A percentile compares a stretch with the other conserved stretches of the same genome.
Conservation (phyloP, 495 filamentous ascomycete species). For the Neurospora sp. region DNA sequence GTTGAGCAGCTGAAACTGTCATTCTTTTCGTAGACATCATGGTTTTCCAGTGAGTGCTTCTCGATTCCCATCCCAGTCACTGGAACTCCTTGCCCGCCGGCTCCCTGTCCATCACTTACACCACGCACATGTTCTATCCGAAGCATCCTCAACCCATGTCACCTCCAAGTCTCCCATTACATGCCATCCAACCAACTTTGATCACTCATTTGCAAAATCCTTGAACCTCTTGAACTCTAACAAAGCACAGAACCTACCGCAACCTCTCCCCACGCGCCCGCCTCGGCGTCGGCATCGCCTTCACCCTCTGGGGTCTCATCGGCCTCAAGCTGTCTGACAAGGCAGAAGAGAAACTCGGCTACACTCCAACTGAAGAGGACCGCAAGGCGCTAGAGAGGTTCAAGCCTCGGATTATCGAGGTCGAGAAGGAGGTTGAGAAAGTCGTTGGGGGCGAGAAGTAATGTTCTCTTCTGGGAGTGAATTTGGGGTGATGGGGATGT, state of each 20-base stretch:
- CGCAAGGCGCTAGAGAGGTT: slow-evolving; percentile 26
- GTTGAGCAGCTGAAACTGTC: too few relatives aligned
- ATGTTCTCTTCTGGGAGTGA: background rate
- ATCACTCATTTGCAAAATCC: too few relatives aligned
- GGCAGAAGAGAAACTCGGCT: slow-evolving; percentile 31
- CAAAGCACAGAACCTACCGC: slow-evolving; percentile 15
- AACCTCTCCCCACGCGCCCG: slow-evolving; percentile 27
- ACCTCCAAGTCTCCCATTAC: too few relatives aligned
- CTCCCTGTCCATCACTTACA: background rate
- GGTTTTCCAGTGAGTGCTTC: background rate
- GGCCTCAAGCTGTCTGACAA: slow-evolving; percentile 31
- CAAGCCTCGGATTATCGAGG: slow-evolving; percentile 27
- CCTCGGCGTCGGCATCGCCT: slow-evolving; percentile 28
- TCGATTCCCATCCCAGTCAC: too few relatives aligned
- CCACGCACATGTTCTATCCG: too few relatives aligned
- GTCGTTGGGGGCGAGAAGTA: background rate
- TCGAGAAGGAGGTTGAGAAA: slow-evolving; percentile 16
- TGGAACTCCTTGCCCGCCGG: too few relatives aligned
- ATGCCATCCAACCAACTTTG: too few relatives aligned
- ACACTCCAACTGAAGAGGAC: slow-evolving; percentile 35
- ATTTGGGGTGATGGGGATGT: background rate
- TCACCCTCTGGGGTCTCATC: slow-evolving; percentile 33
- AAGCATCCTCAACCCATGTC: too few relatives aligned
- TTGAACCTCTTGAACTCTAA: too few relatives aligned
- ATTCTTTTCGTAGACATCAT: background rate